Evolutionary conservation across 495 filamentous ascomycete species (phyloP).

Genomic region (Gamarada debralockiae): DNA sequence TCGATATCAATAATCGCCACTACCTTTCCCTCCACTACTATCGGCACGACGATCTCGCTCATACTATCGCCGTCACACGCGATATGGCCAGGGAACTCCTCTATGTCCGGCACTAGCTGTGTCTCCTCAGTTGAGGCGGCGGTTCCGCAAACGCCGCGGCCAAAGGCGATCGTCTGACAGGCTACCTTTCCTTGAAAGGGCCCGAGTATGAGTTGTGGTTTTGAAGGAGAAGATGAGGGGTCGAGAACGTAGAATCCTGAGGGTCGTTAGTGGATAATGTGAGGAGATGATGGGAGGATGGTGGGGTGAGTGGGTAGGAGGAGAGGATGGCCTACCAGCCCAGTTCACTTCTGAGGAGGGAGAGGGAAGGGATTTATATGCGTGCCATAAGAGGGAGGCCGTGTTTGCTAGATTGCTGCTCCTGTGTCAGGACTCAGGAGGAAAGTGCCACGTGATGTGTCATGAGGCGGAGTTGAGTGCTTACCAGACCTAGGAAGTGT

Average conservation of each 20-base stretch:
- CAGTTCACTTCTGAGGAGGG: constrained; percentile 78
- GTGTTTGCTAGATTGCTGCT: constrained; percentile 79
- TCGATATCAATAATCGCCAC: constrained; percentile 90
- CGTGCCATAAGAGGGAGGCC: constrained; percentile 83
- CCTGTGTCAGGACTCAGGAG: constrained; percentile 1
- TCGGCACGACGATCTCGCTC: constrained; percentile 91
- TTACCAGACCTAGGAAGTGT: constrained; percentile 25
- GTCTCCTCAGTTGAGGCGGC: constrained; percentile 62
- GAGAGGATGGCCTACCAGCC: too few relatives aligned
- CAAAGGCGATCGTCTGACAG: constrained; percentile 79
- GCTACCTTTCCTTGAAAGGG: constrained; percentile 89
- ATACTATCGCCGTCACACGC: constrained; percentile 78
- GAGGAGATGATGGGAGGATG: constrained; percentile 1
- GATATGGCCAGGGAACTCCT: constrained; percentile 81
- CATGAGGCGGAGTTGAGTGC: neutral
- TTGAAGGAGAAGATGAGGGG: constrained; percentile 48
- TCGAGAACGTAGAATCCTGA: constrained; percentile 78
- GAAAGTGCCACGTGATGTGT: neutral
- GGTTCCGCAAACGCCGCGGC: constrained; percentile 78
- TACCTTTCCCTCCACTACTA: constrained; percentile 50
- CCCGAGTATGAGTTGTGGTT: constrained; percentile 67
- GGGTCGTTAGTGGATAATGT: neutral
- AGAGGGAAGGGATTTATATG: constrained; percentile 70
- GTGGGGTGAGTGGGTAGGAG: constrained; percentile 1
- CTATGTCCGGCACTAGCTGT: constrained; percentile 72